Percentiles rank a stretch among this genome's conserved stretches.
Evolutionary conservation across 1,284 basidiomycete species (phyloP).

Genomic region (Pseudomicrostroma phylloplanum): DNA sequence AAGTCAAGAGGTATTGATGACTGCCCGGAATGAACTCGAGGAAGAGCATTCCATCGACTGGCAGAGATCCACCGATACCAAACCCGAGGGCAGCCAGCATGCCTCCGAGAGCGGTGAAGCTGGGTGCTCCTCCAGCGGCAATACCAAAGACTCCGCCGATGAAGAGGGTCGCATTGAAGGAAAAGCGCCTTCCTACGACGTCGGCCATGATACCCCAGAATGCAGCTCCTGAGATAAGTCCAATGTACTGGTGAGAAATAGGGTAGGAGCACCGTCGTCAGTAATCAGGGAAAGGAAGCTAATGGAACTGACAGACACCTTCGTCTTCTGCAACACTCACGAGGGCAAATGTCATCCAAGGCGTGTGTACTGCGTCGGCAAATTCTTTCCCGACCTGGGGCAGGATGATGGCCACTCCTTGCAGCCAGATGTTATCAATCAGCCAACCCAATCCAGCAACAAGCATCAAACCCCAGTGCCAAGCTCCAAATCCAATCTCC

Average conservation of each 20-base stretch:
- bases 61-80: conserved; percentile 47
- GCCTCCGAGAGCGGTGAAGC: conserved; percentile 42
- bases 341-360: conserved; percentile 44
- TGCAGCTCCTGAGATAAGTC: conserved; percentile 46
- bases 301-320: no score
- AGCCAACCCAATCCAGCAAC: conserved; percentile 23
- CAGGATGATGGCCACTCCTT: conserved; percentile 30
- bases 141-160: conserved; percentile 48
- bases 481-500: conserved; percentile 32
- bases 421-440: conserved; percentile 14
- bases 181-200: conserved; percentile 44
- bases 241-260: conserved; percentile 19
- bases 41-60: conserved; percentile 50
- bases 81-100: conserved; percentile 42
- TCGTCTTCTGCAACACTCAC: no score
- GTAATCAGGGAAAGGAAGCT: no score
- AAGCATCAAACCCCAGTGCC: conserved; percentile 21
- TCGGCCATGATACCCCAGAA: conserved; percentile 47
- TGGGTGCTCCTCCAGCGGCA: conserved; percentile 40
- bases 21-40: conserved; percentile 46
- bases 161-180: conserved; percentile 47
- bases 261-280: no score
- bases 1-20: conserved; percentile 42
- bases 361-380: conserved; percentile 21
- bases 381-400: conserved; percentile 44